Conservation (phyloP, 2,329 filamentous ascomycete genomes). For the Paraconiothyrium brasiliense region DNA sequence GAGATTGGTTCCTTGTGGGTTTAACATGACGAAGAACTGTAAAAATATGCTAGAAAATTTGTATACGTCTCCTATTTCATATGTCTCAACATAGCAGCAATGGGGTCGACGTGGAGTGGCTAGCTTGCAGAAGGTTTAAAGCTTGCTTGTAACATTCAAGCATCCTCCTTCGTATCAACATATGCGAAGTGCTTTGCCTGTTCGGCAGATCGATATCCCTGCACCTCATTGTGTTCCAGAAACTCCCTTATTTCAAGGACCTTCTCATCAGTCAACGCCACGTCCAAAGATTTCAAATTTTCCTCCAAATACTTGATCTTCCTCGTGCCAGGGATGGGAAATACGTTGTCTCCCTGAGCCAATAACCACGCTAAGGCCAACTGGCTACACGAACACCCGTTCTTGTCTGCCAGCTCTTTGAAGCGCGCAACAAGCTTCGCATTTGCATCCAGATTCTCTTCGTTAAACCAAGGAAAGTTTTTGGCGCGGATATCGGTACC, state of each 20-base stretch:
- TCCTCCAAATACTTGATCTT: slow-evolving; percentile 27
- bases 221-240: slow-evolving; percentile 43
- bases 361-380: slow-evolving; percentile 55
- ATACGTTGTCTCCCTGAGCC: slow-evolving; percentile 54
- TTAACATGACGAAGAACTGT: too few relatives aligned
- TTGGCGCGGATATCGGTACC: slow-evolving; percentile 15
- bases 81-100: too few relatives aligned
- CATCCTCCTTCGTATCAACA: slow-evolving; percentile 9
- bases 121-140: too few relatives aligned
- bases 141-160: background rate
- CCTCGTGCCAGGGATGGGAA: slow-evolving; percentile 64
- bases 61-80: too few relatives aligned
- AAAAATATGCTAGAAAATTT: too few relatives aligned
- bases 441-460: slow-evolving; percentile 40
- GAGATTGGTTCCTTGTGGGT: too few relatives aligned
- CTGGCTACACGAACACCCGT: slow-evolving; percentile 65
- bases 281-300: slow-evolving; percentile 23
- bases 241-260: slow-evolving; percentile 26
- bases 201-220: slow-evolving; percentile 6
- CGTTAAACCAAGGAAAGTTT: slow-evolving; percentile 49
- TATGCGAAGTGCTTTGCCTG: slow-evolving; percentile 12
- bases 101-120: too few relatives aligned
- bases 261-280: slow-evolving; percentile 26
- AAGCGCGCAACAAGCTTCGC: slow-evolving; percentile 33
- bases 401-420: slow-evolving; percentile 43